Conservation (phyloP, 2,329 filamentous ascomycete species). For the Aspergillus quadrilineatus region DNA sequence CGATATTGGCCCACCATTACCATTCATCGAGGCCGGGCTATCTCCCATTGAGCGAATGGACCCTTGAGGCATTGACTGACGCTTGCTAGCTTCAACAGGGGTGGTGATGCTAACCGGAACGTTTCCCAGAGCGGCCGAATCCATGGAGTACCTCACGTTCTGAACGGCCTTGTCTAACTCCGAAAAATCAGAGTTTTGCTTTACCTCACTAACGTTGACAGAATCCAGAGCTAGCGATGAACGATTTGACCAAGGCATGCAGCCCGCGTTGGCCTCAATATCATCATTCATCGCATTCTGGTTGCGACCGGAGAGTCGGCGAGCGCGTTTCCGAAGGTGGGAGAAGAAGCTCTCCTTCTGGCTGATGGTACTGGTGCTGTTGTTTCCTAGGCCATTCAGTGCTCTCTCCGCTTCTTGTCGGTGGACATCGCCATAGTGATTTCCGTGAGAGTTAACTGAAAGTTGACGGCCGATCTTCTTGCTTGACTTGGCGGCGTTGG, state of each 20-base stretch:
- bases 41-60: constrained; percentile 32
- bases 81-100: constrained; percentile 35
- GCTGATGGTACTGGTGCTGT: constrained; percentile 70
- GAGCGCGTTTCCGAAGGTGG: constrained; percentile 87
- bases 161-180: constrained; percentile 63
- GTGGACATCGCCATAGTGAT: constrained; percentile 87
- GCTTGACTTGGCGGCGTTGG: constrained; percentile 58
- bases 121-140: constrained; percentile 42
- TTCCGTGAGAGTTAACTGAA: constrained; percentile 86
- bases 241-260: constrained; percentile 82
- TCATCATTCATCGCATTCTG: constrained; percentile 84
- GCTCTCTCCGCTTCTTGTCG: constrained; percentile 88
- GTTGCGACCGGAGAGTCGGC: constrained; percentile 87
- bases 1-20: constrained; percentile 58
- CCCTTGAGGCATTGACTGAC: constrained; percentile 41
- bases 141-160: constrained; percentile 59
- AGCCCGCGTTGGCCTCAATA: constrained; percentile 87
- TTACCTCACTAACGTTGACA: constrained; percentile 48
- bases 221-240: constrained; percentile 78
- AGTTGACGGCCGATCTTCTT: constrained; percentile 96
- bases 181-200: constrained; percentile 53
- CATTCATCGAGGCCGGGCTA: constrained; percentile 27
- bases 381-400: constrained; percentile 71
- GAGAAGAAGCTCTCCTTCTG: constrained; percentile 98
- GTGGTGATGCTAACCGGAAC: constrained; percentile 38